Conservation (phyloP, 345 rosid species). For the Citrus hindsii region DNA sequence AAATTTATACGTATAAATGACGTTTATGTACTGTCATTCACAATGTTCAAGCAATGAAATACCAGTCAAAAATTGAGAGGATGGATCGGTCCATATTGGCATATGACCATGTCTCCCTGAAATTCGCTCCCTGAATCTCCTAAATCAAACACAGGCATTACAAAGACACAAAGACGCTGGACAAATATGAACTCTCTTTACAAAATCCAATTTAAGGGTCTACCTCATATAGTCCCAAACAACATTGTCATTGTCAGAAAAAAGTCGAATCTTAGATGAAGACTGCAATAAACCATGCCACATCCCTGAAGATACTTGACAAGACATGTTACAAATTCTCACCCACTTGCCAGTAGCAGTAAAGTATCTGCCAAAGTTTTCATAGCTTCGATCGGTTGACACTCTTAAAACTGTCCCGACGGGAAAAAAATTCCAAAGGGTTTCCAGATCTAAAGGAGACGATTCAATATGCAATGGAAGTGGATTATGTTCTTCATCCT, state of each 20-base stretch:
- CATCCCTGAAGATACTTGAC: slow-evolving; percentile 1
- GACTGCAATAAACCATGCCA: slow-evolving; percentile 8
- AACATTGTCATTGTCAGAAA: slow-evolving; percentile 9
- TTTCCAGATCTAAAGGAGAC: background rate
- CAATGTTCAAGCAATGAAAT: background rate
- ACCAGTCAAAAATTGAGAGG: slow-evolving; percentile 9
- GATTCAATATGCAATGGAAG: slow-evolving; percentile 18
- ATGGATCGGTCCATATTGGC: background rate
- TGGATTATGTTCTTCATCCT: slow-evolving; percentile 4
- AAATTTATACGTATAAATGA: background rate
- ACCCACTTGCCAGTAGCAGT: slow-evolving; percentile 13
- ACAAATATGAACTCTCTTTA: background rate
- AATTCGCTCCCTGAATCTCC: slow-evolving; percentile 9
- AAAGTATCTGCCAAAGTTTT: slow-evolving; percentile 6
- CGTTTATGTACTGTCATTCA: background rate
- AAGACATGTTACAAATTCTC: slow-evolving; percentile 9
- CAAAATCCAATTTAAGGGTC: background rate
- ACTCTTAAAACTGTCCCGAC: slow-evolving; percentile 18
- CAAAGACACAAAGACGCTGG: background rate
- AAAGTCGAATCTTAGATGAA: slow-evolving; percentile 11
- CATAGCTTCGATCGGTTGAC: slow-evolving; percentile 5
- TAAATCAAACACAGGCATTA: background rate
- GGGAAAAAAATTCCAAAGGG: background rate
- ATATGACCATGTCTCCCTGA: background rate
- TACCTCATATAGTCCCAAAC: slow-evolving; percentile 6